A percentile compares a stretch with the other conserved stretches of the same genome.
Evolutionary conservation across 2,329 filamentous ascomycete genomes (phyloP).

Genomic region (Dactylellina leptospora): DNA sequence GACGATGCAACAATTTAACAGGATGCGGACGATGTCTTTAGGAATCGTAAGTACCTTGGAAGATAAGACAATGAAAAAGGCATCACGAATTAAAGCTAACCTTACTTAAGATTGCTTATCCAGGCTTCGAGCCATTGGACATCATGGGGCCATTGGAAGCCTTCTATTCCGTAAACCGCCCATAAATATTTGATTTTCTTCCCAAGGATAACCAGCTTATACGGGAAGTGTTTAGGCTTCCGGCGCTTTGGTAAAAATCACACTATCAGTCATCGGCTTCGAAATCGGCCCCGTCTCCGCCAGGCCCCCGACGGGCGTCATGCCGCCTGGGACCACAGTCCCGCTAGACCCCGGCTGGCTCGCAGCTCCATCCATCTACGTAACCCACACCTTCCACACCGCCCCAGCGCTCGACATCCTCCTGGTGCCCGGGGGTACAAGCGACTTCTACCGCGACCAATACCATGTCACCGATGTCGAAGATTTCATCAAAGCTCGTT

Average conservation of each 20-base stretch:
- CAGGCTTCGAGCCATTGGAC: not conserved
- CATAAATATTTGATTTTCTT: no score
- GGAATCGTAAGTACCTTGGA: constrained; percentile 2
- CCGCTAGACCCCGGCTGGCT: constrained; percentile 1
- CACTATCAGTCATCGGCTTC: not conserved
- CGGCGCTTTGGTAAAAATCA: not conserved
- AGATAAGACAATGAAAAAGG: not conserved
- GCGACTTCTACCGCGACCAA: constrained; percentile 60
- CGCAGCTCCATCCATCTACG: not conserved
- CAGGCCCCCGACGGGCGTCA: not conserved
- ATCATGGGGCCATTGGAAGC: not conserved
- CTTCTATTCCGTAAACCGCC: not conserved
- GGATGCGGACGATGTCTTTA: not conserved
- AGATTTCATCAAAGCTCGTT: constrained; percentile 62
- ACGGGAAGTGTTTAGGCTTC: no score
- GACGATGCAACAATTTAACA: constrained; percentile 1
- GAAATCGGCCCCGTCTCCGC: constrained; percentile 2
- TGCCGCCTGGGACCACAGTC: not conserved
- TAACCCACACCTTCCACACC: constrained; percentile 49
- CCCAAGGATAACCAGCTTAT: not conserved
- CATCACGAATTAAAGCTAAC: not conserved
- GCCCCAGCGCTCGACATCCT: constrained; percentile 67
- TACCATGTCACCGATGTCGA: constrained; percentile 40
- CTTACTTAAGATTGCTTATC: not conserved
- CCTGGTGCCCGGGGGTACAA: constrained; percentile 72